Base-by-base conservation (phyloP, 768 basidiomycete species). In the Collybia sp. region DNA sequence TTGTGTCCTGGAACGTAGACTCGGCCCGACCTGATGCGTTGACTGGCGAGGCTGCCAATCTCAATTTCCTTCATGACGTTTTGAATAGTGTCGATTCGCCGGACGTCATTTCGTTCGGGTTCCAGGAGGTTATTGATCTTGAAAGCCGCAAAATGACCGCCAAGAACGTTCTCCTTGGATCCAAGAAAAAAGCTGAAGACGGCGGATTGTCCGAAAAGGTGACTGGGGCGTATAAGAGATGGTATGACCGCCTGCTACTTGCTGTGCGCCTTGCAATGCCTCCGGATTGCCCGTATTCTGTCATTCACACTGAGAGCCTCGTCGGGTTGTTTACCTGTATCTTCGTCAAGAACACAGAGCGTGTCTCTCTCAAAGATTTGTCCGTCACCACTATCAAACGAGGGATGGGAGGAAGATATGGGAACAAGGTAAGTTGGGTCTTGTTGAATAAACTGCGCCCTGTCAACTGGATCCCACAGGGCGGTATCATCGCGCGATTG, bases 51-150 rank as follows among this genome's bases (percentile, higher is more conserved):
- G 57, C 73, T 2, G 81, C 77, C n/a, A 97, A 93, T 60, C 65
- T 78, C 47, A 77, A 71, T 46, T 93, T 97, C 70, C 68, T 99
- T n/a, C 70, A 77, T n/a, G 77, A 91, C 16, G 81, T 79, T 2
- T 70, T 98, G 10, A 71, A 63, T 3, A 88, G 83, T 55, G 82
- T 85, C 32, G 82, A 88, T 11, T 58, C 66, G 30, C 89, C 95
- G 2, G 94, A 97, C 52, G 84, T 98, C 54, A 86, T 99, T 52
- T 79, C 83, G 3, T 95, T 99, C 55, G 93, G 93, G 1, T 87
- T 98, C 64, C 95, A 99, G 64, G 95, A 98, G 66, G 78, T 97
- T 33, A 91, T 99, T 49, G 93, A 96, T 59, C 78, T 99, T n/a
- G 93, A 96, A 54, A 84, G 81, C 52, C 83, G 91, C 50, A 92